Evolutionary conservation across 345 rosid species (phyloP).

Genomic region (Triadica sebifera): DNA sequence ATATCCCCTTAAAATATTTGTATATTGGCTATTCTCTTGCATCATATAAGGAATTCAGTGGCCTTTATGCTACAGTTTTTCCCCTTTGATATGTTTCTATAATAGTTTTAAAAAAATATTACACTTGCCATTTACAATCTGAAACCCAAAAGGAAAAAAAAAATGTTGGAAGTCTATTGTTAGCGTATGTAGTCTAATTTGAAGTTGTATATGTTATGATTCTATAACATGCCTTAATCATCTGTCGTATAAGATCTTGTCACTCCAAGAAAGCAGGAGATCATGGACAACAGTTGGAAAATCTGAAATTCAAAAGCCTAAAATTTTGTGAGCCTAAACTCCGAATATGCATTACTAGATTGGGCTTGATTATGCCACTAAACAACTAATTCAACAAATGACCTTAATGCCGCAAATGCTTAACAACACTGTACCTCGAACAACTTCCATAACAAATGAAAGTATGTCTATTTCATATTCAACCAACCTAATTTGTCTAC

Average conservation of each 20-base stretch:
- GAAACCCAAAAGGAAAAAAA: not conserved
- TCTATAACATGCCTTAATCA: constrained; percentile 17
- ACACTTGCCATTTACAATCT: constrained; percentile 7
- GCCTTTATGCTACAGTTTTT: not conserved
- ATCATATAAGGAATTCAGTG: too few relatives aligned
- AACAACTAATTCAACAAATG: not conserved
- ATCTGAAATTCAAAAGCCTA: constrained; percentile 44
- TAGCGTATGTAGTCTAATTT: not conserved
- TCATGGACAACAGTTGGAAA: constrained; percentile 74
- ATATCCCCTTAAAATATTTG: too few relatives aligned
- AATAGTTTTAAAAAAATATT: not conserved
- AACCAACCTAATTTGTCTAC: constrained; percentile 75
- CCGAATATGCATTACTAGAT: not conserved
- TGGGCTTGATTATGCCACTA: not conserved
- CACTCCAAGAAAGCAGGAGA: constrained; percentile 75
- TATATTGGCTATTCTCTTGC: not conserved
- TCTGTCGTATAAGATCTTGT: constrained; percentile 63
- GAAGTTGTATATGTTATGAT: not conserved
- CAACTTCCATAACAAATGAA: constrained; percentile 68
- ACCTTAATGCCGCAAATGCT: too few relatives aligned
- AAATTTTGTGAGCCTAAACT: constrained; percentile 6
- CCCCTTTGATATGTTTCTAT: not conserved
- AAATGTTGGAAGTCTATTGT: not conserved
- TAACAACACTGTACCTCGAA: constrained; percentile 46
- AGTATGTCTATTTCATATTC: constrained; percentile 78